Conservation (phyloP, 768 basidiomycete species). For the Boletus coccyginus region DNA sequence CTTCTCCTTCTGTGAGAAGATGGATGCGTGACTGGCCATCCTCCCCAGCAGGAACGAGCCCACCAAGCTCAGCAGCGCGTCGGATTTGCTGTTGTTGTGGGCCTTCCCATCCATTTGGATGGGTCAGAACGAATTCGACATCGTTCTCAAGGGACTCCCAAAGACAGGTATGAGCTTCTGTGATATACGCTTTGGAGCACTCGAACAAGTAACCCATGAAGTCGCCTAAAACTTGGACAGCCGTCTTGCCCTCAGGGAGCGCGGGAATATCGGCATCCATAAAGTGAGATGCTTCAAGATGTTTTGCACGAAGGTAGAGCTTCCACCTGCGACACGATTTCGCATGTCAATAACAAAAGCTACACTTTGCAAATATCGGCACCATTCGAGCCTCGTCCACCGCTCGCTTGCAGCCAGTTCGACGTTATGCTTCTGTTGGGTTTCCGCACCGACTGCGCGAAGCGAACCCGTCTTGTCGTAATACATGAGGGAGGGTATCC, state of each 20-base stretch:
- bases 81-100: conserved; percentile 55
- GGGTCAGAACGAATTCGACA: conserved; percentile 52
- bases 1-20: conserved; percentile 63
- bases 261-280: conserved; percentile 16
- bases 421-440: conserved; percentile 31
- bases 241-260: conserved; percentile 11
- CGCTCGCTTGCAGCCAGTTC: conserved; percentile 35
- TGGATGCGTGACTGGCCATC: conserved; percentile 40
- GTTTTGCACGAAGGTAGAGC: conserved; percentile 34
- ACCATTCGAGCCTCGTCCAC: conserved; percentile 45
- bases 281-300: conserved; percentile 23
- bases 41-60: conserved; percentile 42
- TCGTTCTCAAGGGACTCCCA: conserved; percentile 41
- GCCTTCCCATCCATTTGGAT: conserved; percentile 66
- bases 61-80: conserved; percentile 45
- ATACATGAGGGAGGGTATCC: conserved; percentile 43
- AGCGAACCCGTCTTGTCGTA: conserved; percentile 38
- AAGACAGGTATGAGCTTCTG: conserved; percentile 38
- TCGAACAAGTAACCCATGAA: conserved; percentile 42
- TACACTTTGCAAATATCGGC: not conserved
- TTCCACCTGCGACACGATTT: conserved; percentile 26
- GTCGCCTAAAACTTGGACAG: conserved; percentile 33
- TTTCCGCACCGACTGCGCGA: conserved; percentile 42
- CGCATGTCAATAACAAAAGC: not conserved
- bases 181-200: conserved; percentile 44